Base-by-base conservation (phyloP, 352 stramenopile genomes). In the Pythium utonaiense region DNA sequence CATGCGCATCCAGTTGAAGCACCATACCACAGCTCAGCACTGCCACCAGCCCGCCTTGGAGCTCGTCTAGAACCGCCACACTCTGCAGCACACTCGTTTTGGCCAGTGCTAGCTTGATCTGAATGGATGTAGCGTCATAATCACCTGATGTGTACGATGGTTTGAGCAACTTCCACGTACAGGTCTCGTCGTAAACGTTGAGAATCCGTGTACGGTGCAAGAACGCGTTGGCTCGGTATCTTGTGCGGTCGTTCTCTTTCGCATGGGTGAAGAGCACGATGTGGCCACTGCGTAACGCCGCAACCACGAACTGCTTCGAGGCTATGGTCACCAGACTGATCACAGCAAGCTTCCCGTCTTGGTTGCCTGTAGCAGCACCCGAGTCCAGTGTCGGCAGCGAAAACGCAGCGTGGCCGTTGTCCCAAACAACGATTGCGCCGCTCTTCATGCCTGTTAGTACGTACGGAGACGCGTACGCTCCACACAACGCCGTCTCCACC, bases 381-480 rank as follows among this genome's bases (percentile, higher is more conserved):
- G 41, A 53, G 22, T 69, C 64, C 1, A 71, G 53, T 14, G 38
- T 40, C 25, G 61, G 53, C 1, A 75, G 47, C 0, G 75, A 84
- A 55, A 79, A 75, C 2, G 74, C 72, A 47, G 79, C 81, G 12
- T 84, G 67, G 0, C 65, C 66, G 57, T 79, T 74, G 8, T 86
- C 69, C 79, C 82, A 91, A 9, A 89, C 13, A 5, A 89, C 59
- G 14, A 91, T 49, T 1, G 57, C 65, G 12, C 78, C 80, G 36
- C 77, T 75, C 28, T 71, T 59, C 21, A 71, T 83, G 19, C 79
- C 82, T 0, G 78, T 89, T 6, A 91, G 17, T 3, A 85, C 69
- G 28, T 83, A 91, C 25, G 69, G 73, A 36, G 57, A 36, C 0
- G 84, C 64, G 14, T 67, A 70, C 19, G 69, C 59, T 16, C 63